Percentiles rank a stretch among this genome's conserved stretches.
Evolutionary conservation across 2,329 filamentous ascomycete genomes (phyloP).

Genomic region (Phoma sp.): DNA sequence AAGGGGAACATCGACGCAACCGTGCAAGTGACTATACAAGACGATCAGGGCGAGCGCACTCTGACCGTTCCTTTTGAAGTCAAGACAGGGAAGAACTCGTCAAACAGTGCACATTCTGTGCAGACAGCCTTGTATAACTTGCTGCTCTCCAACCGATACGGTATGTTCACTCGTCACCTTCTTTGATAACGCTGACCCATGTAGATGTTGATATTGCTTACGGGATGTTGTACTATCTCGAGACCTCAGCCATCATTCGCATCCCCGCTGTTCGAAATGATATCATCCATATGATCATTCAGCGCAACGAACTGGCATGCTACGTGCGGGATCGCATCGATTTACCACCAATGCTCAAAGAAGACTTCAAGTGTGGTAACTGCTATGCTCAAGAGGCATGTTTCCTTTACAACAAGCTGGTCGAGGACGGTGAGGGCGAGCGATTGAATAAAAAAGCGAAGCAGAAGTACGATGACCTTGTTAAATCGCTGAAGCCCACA

Average conservation of each 20-base stretch:
- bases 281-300: constrained; percentile 94
- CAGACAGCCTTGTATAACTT: constrained; percentile 96
- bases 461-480: constrained; percentile 80
- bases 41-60: constrained; percentile 69
- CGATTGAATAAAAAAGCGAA: constrained; percentile 81
- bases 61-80: constrained; percentile 93
- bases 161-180: constrained; percentile 44
- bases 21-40: constrained; percentile 82
- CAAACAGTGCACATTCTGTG: constrained; percentile 82
- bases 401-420: constrained; percentile 91
- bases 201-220: constrained; percentile 85
- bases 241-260: constrained; percentile 82
- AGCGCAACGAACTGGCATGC: constrained; percentile 87
- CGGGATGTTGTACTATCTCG: constrained; percentile 93
- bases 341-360: constrained; percentile 85
- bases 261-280: constrained; percentile 87
- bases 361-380: constrained; percentile 78
- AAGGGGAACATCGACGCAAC: constrained; percentile 99
- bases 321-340: constrained; percentile 82
- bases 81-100: constrained; percentile 85
- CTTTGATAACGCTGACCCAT: constrained; percentile 18
- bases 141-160: constrained; percentile 88
- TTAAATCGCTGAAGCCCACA: constrained; percentile 74
- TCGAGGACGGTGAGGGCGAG: constrained; percentile 82
- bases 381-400: constrained; percentile 93